Conservation (phyloP, 306 rosid genomes). For the Corylus americana region DNA sequence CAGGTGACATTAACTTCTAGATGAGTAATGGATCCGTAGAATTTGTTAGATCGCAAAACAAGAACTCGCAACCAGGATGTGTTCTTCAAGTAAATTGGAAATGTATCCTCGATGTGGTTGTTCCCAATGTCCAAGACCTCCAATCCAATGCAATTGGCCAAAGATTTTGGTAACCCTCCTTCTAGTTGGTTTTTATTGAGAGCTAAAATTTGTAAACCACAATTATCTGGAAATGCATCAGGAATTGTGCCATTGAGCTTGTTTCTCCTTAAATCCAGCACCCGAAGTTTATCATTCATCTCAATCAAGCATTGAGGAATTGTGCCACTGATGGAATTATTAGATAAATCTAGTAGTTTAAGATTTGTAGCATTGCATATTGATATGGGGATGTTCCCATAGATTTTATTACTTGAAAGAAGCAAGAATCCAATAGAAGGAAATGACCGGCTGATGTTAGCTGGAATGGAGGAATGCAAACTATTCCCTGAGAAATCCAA, state of each 20-base stretch:
- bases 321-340: conserved; percentile 18
- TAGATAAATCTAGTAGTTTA: too few species aligned
- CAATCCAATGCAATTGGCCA: background rate
- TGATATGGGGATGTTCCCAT: conserved; percentile 14
- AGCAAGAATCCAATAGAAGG: accelerated
- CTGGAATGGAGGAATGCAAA: too few species aligned
- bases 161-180: background rate
- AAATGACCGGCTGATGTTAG: too few species aligned
- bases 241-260: too few species aligned
- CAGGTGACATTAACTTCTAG: background rate
- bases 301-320: conserved; percentile 36
- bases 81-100: background rate
- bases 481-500: too few species aligned
- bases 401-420: background rate
- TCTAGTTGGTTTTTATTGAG: too few species aligned
- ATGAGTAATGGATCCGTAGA: background rate
- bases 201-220: too few species aligned
- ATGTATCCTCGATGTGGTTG: background rate
- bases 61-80: background rate
- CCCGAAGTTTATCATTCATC: background rate
- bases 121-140: background rate
- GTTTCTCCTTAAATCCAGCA: background rate
- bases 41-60: background rate
- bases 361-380: conserved; percentile 27
- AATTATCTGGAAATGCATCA: too few species aligned